Evolutionary conservation across 2,329 filamentous ascomycete species (phyloP), one percentile per base, ranked within the genome.

Genomic region (Venturiaceae sp.): DNA sequence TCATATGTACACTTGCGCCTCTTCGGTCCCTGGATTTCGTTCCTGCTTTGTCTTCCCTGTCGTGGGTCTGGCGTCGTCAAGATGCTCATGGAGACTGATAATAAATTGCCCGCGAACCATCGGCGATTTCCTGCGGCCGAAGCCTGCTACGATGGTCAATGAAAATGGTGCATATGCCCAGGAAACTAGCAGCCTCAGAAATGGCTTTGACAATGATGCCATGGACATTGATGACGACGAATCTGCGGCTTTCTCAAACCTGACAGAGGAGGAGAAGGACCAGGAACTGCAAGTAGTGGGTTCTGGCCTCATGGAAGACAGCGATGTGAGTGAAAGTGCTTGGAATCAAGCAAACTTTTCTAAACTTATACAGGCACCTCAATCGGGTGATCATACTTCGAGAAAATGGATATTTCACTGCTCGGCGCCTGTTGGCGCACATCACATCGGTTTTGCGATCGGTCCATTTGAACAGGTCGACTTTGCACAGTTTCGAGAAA

Each of bases 401-500:
- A 91, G 90, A 69, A 96, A 95, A 72, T 91, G 90, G 1, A 88
- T 94, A 68, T 99, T 97, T 68, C 83, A 85, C 58, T 86, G 88
- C 54, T 81, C 82, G 60, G 84, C 85, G 62, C 84, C 87, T 55
- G 83, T 94, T 8, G 85, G 91, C 1, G 87, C 92, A 1, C 88
- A 92, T 62, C 92, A 97, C 69, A 85, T 99, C 63, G 92, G 92
- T 4, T 96, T 99, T 70, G 89, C 91, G 2, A 83, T 97, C 58
- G 94, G 95, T 0, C 94, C 95, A 0, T 99, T 99, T 69, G 91
- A 97, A 71, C 87, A 92, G 64, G 86, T 97, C 57, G 90, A 96
- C 67, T 78, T 99, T 5, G 87, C 90, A 2, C 88, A 92, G 64
- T 96, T 90, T 66, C 85, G 95, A 55, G 90, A 92, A 50, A 90